Percentiles rank a stretch among this genome's conserved stretches.
phyloP scores from a whole-genome alignment of 208 protist genomes.

The Acanthamoeba castellanii region DNA sequence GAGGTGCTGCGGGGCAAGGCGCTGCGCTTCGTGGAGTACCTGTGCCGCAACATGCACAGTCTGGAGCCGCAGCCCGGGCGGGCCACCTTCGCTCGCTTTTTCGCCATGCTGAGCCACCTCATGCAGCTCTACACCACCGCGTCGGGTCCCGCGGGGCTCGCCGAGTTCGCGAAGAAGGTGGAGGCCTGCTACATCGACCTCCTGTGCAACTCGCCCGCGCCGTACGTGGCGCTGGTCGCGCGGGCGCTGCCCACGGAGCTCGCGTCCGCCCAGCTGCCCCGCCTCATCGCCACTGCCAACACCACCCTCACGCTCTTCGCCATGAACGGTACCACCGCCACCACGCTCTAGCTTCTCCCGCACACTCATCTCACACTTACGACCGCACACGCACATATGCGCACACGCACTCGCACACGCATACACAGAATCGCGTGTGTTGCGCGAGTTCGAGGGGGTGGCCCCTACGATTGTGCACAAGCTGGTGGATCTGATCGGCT shows the following conservation, averaged over 20 bases:
- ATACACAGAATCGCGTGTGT: background rate
- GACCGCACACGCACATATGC: background rate
- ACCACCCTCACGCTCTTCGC: background rate
- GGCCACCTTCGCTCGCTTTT: slow-evolving; percentile 42
- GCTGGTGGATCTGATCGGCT: slow-evolving; percentile 35
- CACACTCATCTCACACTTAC: background rate
- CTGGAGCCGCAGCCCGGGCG: slow-evolving; percentile 7
- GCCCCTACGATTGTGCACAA: background rate
- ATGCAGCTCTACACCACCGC: slow-evolving; percentile 7
- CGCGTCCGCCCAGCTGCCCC: background rate
- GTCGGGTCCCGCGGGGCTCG: background rate
- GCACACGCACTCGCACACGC: background rate
- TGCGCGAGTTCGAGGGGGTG: slow-evolving; percentile 42
- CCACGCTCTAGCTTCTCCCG: too few species aligned
- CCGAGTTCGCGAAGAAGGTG: background rate
- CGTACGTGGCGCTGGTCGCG: background rate
- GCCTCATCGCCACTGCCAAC: background rate
- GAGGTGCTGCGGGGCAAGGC: background rate
- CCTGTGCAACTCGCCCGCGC: background rate
- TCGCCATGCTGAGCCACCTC: slow-evolving; percentile 58
- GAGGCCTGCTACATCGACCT: slow-evolving; percentile 41
- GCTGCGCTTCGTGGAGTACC: slow-evolving; percentile 31
- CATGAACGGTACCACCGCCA: background rate
- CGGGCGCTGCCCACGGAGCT: slow-evolving; percentile 26
- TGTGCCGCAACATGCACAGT: slow-evolving; percentile 33